Evolutionary conservation across 2,329 filamentous ascomycete genomes (phyloP).

Genomic region (Epichloe festucae): DNA sequence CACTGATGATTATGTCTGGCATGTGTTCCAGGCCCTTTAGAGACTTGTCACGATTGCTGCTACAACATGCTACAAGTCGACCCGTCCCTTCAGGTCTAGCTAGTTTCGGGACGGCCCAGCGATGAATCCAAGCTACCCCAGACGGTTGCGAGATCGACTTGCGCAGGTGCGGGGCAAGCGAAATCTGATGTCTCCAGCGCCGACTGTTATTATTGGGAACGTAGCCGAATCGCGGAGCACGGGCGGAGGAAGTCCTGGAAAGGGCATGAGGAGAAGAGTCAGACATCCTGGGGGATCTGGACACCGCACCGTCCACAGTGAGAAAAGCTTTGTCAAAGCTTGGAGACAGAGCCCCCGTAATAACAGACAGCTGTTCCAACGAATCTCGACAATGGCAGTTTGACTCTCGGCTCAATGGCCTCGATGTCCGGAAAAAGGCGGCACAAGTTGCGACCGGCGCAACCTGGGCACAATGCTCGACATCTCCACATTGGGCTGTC

Average conservation of each 20-base stretch:
- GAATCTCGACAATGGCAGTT: not conserved
- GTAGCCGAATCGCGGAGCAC: not conserved
- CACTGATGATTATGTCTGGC: not conserved
- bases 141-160: not conserved
- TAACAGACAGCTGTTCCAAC: not conserved
- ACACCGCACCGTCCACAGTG: too few species aligned
- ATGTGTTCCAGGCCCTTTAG: not conserved
- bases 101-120: conserved; percentile 1
- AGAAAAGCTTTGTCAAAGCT: too few species aligned
- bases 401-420: too few species aligned
- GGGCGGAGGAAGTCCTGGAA: not conserved
- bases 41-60: not conserved
- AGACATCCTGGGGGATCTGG: not conserved
- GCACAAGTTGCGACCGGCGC: too few species aligned
- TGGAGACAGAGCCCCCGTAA: not conserved
- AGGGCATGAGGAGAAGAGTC: not conserved
- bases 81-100: not conserved
- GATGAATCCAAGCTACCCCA: not conserved
- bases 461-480: not conserved
- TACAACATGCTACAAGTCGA: not conserved
- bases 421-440: too few species aligned
- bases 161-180: not conserved
- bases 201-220: not conserved
- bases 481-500: not conserved
- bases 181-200: not conserved